Percentiles rank a stretch among this genome's conserved stretches.
Conservation (phyloP, 805 yeast genomes). For the Yarrowia sp. region DNA sequence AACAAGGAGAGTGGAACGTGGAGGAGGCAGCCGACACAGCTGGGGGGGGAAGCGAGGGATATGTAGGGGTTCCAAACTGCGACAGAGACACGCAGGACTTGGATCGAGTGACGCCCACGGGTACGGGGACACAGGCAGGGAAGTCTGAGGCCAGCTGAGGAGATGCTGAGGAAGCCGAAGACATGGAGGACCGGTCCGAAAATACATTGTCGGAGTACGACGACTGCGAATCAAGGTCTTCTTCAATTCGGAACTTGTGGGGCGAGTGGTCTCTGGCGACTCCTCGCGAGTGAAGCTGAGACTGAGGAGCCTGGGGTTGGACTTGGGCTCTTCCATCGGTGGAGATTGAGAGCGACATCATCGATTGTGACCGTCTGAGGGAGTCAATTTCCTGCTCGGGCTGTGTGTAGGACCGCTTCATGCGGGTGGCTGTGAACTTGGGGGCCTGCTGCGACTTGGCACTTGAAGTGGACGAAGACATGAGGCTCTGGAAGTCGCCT, state of each 20-base stretch:
- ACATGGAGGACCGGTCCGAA: constrained; percentile 33
- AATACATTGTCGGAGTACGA: constrained; percentile 24
- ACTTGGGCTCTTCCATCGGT: constrained; percentile 15
- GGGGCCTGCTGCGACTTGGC: no score
- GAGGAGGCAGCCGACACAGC: constrained; percentile 10
- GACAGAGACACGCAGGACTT: constrained; percentile 29
- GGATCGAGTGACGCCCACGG: constrained; percentile 21
- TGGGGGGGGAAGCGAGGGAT: constrained; percentile 17
- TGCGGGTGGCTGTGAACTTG: constrained; percentile 13
- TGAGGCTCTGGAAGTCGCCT: constrained; percentile 8
- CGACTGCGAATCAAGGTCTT: constrained; percentile 19
- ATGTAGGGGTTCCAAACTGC: constrained; percentile 11
- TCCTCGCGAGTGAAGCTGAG: no score
- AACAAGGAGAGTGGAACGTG: constrained; percentile 1
- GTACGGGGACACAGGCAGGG: constrained; percentile 21
- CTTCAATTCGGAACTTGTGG: constrained; percentile 27
- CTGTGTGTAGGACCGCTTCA: constrained; percentile 29
- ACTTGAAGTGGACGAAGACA: not conserved
- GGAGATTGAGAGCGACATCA: constrained; percentile 21
- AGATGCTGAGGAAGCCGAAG: constrained; percentile 35
- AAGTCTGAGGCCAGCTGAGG: constrained; percentile 34
- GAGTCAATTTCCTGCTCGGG: constrained; percentile 19
- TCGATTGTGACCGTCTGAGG: constrained; percentile 27
- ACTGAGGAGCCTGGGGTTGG: constrained; percentile 1
- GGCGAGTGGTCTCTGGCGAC: constrained; percentile 27